Base-by-base conservation (phyloP, 1,139 yeast species). In the Yamadazyma sp. region DNA sequence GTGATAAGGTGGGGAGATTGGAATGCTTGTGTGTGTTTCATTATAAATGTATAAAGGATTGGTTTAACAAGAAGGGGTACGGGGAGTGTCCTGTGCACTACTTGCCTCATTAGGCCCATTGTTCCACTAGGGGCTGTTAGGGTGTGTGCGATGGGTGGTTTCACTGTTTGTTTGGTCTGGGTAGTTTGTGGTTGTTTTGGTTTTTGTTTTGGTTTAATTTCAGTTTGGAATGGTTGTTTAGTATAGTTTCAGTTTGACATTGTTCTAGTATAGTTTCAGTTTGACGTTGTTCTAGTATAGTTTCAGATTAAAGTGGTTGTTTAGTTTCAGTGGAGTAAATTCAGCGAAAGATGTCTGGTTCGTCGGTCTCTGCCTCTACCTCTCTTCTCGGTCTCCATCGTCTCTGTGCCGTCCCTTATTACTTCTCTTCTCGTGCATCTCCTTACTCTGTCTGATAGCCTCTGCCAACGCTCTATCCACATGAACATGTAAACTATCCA, bases 1-100 rank as follows among this genome's bases (percentile, higher is more conserved):
- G 96, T 3, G 94, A 89, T 42, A 83, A 82, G 52, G 94, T 94
- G 12, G 97, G 96, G 0, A 67, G 99, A 28, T 65, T 94, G 40
- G 98, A 92, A 59, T 94, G 98, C 59, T 71, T 94, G 18, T 94
- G 99, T 57, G 86, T 90, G 32, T 94, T 87, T 59, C 99, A 94
- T 57, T 88, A 89, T 57, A 69, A 75, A 47, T 92, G 98, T 60
- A 92, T 92, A 49, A 80, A 84, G 58, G 83, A 80, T 47, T 92
- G 98, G 98, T 87, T 90, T 54, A 75, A 79, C 45, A 79, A 83
- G 62, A 88, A 86, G 58, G 94, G 96, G 0, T 82, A 76, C 15
- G 88, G 94, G 6, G 87, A 83, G 47, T 87, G 96, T 59, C 96
- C 96, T 0, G 88, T 87, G 16, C 96, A 87, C 59, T 68, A 64